Percentiles rank a stretch among this genome's conserved stretches.
Conservation (phyloP, 108 stramenopile species). For the Epipyxis sp. region DNA sequence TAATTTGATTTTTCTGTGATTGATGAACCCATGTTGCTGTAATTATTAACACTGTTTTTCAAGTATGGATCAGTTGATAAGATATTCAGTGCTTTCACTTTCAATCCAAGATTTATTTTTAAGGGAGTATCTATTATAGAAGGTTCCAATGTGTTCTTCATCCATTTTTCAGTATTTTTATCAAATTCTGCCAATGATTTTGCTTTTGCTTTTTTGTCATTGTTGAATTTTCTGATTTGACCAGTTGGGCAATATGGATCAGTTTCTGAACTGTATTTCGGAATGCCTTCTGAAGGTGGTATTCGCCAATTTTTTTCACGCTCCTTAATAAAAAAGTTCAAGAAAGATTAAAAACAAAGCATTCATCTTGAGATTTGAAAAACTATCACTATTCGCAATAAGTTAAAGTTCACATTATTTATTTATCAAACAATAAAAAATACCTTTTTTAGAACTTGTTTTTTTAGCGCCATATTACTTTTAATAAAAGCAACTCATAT, state of each 20-base stretch:
- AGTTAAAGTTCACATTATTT: background rate
- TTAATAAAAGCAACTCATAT: no score
- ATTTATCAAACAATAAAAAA: background rate
- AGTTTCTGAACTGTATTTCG: background rate
- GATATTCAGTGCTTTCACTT: background rate
- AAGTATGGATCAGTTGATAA: no score
- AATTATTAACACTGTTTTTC: background rate
- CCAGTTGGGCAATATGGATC: constrained; percentile 24
- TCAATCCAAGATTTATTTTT: background rate
- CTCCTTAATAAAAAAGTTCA: background rate
- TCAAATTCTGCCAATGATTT: background rate
- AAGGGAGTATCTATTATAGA: background rate
- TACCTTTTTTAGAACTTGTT: no score
- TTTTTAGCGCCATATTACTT: no score
- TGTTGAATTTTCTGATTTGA: constrained; percentile 1
- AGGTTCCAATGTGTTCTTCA: background rate
- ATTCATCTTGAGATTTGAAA: background rate
- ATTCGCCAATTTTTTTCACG: background rate
- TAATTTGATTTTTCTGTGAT: background rate
- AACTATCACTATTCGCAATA: background rate
- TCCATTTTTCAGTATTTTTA: constrained; percentile 8
- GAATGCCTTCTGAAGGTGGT: constrained; percentile 13
- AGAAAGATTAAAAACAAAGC: background rate
- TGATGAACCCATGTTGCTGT: background rate
- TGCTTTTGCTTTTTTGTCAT: background rate